Percentiles rank a stretch among this genome's conserved stretches.
These are phyloP conservation scores for Penicillium fimorum DNA, from an alignment of 495 filamentous ascomycete species.

Conservation along the genomic window DNA sequence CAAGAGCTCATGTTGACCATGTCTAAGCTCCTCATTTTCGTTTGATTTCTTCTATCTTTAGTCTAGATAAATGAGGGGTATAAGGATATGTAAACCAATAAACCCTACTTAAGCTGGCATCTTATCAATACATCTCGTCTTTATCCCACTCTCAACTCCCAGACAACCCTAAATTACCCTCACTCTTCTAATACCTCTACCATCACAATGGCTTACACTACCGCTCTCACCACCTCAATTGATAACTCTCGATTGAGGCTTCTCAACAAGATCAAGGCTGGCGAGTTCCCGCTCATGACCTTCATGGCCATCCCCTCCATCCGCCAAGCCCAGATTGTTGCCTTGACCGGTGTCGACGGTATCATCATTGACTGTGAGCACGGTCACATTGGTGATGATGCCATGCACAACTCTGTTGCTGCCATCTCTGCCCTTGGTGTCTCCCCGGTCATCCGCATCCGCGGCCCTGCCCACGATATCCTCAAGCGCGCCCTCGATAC, in stretches of 20 bases:
- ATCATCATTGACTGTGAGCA: constrained; percentile 34
- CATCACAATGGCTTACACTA: constrained; percentile 29
- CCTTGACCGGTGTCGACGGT: constrained; percentile 39
- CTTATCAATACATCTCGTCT: not conserved
- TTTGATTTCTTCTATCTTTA: not conserved
- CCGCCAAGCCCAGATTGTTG: constrained; percentile 37
- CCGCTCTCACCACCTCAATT: constrained; percentile 34
- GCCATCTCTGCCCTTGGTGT: constrained; percentile 64
- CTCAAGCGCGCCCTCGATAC: constrained; percentile 70
- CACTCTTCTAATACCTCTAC: not conserved
- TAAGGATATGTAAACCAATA: not conserved
- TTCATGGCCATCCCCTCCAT: constrained; percentile 41
- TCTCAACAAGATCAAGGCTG: constrained; percentile 33
- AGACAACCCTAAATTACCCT: constrained; percentile 1
- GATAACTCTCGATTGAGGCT: constrained; percentile 36
- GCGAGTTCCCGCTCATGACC: constrained; percentile 37
- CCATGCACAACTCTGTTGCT: constrained; percentile 82
- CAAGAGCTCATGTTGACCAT: constrained; percentile 4
- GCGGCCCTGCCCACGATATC: constrained; percentile 65
- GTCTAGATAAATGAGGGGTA: not conserved
- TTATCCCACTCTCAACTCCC: not conserved
- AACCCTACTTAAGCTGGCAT: not conserved
- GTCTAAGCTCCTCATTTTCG: not conserved
- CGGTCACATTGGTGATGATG: constrained; percentile 53
- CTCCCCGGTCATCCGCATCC: constrained; percentile 65